Base-by-base conservation (phyloP, 768 basidiomycete genomes). In the Clathrus columnatus region DNA sequence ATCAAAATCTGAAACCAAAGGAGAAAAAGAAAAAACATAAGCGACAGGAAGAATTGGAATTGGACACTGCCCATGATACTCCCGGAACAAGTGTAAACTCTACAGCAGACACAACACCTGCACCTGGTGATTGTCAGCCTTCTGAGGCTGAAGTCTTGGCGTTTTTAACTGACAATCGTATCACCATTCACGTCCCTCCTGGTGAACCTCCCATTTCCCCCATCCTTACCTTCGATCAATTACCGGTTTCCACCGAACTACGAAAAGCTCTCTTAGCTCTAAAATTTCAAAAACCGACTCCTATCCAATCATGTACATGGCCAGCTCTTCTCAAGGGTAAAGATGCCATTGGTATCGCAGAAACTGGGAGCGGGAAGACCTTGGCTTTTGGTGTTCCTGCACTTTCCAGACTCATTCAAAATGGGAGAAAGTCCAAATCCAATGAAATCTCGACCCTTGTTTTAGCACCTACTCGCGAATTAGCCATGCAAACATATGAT, bases 291-390 rank as follows among this genome's bases (percentile, higher is more conserved):
- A 82, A 86, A 60, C 95, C 96, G 4, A 95, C 94, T 0, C 94
- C 96, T 0, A 92, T 99, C 52, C 96, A 99, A 66, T 85, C 91
- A 5, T 95, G 91, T 62, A 82, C 93, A 11, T 98, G 94, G 94
- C 91, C 94, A 1, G 83, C 88, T 29, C 83, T 89, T 5, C 72
- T 98, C 23, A 73, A 78, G 21, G 87, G 87, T 0, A 74, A 74
- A n/a, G 90, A 98, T 67, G 89, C 95, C 0, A 84, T 98, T 27
- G 95, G 95, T 48, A 91, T 98, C 58, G 94, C 95, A 6, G 94
- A 98, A 74, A 98, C 95, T 1, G 95, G 95, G 62, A 91, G 90
- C 64, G 96, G 96, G 14, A 99, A 99, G 73, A 99, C 96, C 0
- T 78, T 97, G 16, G 90, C 92, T 1, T 99, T 99, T 65, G 94